phyloP scores from a whole-genome alignment of 768 basidiomycete species.

The Dioszegia crocea region DNA sequence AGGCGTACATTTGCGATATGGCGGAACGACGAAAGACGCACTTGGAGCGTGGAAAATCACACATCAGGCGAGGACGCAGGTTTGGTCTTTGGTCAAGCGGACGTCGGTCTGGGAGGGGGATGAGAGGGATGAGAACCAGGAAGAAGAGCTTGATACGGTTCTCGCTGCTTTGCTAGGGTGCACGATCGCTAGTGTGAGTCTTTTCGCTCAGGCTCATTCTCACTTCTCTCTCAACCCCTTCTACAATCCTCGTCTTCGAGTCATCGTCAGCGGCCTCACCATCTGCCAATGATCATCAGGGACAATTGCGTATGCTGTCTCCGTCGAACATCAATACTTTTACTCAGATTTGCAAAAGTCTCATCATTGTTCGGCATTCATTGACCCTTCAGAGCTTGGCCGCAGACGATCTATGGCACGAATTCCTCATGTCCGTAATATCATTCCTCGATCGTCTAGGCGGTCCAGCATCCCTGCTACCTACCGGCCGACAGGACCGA shows the following conservation, averaged over 20 bases:
- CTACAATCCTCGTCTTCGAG: too few species aligned
- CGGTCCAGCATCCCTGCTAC: slow-evolving; percentile 27
- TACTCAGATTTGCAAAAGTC: too few species aligned
- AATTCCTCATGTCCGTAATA: slow-evolving; percentile 28
- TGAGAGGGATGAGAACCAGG: slow-evolving; percentile 3
- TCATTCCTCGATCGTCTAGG: slow-evolving; percentile 30
- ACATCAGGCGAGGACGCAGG: slow-evolving; percentile 15
- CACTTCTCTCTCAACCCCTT: too few species aligned
- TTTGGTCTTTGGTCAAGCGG: slow-evolving; percentile 19
- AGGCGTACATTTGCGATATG: slow-evolving; percentile 33
- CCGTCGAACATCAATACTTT: too few species aligned
- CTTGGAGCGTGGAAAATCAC: slow-evolving; percentile 19
- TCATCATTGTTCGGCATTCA: not conserved
- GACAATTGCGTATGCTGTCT: too few species aligned
- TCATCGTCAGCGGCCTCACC: too few species aligned
- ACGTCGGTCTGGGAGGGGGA: slow-evolving; percentile 3
- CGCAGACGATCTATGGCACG: slow-evolving; percentile 41
- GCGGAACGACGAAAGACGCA: slow-evolving; percentile 16
- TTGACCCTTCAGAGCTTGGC: slow-evolving; percentile 26
- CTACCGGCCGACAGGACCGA: slow-evolving; percentile 14
- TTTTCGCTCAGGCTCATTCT: too few species aligned
- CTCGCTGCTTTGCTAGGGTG: slow-evolving; percentile 36
- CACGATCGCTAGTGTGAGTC: slow-evolving; percentile 37
- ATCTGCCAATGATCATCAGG: too few species aligned
- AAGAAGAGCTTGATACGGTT: slow-evolving; percentile 21